Percentiles rank a stretch among this genome's conserved stretches.
Conservation (phyloP, 2,329 filamentous ascomycete species). For the Neofusicoccum parvum region DNA sequence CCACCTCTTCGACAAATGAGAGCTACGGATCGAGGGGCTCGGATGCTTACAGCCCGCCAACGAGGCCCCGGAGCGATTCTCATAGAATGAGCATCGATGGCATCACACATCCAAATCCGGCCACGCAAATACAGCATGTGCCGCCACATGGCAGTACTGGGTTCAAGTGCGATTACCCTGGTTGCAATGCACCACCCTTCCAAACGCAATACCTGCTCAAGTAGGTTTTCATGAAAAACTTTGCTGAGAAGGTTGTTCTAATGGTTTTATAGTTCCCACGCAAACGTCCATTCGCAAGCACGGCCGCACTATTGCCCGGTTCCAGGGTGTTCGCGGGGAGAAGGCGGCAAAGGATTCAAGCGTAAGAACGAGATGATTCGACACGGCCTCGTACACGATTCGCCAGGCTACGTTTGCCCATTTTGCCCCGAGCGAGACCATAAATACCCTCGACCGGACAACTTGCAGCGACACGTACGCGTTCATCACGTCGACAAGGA, state of each 20-base stretch:
- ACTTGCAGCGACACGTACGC: constrained; percentile 90
- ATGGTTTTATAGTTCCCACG: constrained; percentile 61
- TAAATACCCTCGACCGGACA: constrained; percentile 92
- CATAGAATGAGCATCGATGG: constrained; percentile 57
- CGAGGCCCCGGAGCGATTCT: not conserved
- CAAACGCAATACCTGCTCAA: constrained; percentile 78
- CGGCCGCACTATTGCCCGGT: constrained; percentile 67
- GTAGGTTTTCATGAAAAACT: constrained; percentile 43
- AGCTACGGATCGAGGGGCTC: constrained; percentile 40
- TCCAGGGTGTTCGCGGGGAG: constrained; percentile 57
- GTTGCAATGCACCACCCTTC: constrained; percentile 73
- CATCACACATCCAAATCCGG: constrained; percentile 41
- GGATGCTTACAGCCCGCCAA: constrained; percentile 14
- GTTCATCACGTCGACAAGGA: constrained; percentile 89
- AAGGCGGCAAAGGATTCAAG: constrained; percentile 68
- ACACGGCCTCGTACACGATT: constrained; percentile 88
- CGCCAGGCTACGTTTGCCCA: constrained; percentile 92
- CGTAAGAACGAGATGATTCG: constrained; percentile 71
- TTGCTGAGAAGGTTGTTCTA: not conserved
- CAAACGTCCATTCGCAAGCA: constrained; percentile 65
- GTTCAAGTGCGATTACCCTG: constrained; percentile 59
- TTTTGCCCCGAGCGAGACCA: constrained; percentile 94
- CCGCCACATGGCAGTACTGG: constrained; percentile 22
- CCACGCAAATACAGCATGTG: constrained; percentile 2
- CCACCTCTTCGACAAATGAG: constrained; percentile 39